These are phyloP conservation scores for Mortierella sp. DNA, from an alignment of 371 early-diverging fungal genomes.

Conservation along the genomic window DNA sequence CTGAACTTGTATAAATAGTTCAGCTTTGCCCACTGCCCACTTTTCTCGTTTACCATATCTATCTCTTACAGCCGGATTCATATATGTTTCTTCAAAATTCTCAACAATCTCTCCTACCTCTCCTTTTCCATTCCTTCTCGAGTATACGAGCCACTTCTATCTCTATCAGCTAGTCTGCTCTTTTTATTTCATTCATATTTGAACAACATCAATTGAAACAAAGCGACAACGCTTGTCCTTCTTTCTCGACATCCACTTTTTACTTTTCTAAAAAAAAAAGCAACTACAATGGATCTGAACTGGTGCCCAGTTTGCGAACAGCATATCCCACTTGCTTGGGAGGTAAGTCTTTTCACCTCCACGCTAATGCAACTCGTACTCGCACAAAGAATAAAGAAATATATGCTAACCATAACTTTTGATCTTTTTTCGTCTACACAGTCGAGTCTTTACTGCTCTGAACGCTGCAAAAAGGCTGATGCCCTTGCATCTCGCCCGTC, in stretches of 20 bases:
- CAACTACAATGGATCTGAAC: slow-evolving; percentile 45
- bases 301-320: slow-evolving; percentile 58
- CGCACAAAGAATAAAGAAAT: not conserved
- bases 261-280: not conserved
- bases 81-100: slow-evolving; percentile 32
- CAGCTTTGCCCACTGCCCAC: not conserved
- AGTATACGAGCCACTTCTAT: slow-evolving; percentile 16
- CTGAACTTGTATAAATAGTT: slow-evolving; percentile 20
- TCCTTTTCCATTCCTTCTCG: slow-evolving; percentile 19
- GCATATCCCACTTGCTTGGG: slow-evolving; percentile 55
- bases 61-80: slow-evolving; percentile 6
- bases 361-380: too few relatives aligned
- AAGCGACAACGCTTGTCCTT: not conserved
- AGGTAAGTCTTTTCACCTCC: slow-evolving; percentile 31
- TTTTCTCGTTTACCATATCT: not conserved
- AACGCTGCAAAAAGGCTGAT: slow-evolving; percentile 52
- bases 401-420: not conserved
- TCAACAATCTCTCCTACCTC: slow-evolving; percentile 23
- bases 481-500: slow-evolving; percentile 24
- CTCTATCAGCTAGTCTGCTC: slow-evolving; percentile 5
- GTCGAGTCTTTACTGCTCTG: slow-evolving; percentile 55
- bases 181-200: slow-evolving; percentile 10
- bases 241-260: not conserved
- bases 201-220: not conserved
- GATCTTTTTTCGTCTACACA: slow-evolving; percentile 1